Conservation (phyloP, 1,284 basidiomycete genomes). For the Tilletia setariae region DNA sequence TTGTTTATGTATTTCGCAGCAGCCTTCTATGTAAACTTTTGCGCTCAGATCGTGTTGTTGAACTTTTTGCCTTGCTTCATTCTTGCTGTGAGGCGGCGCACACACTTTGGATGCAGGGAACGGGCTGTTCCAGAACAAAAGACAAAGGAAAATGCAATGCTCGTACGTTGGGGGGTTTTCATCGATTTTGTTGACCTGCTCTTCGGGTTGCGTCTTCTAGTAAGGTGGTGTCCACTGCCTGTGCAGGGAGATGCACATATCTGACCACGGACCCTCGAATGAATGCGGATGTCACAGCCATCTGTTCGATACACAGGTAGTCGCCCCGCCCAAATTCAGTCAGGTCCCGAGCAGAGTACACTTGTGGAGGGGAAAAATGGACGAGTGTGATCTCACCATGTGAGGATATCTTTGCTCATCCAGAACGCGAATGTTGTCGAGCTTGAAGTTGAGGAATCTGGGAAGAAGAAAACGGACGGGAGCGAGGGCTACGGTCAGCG, state of each 20-base stretch:
- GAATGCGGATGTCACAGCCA: slow-evolving; percentile 98
- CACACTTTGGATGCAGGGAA: slow-evolving; percentile 12
- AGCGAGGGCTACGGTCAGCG: background rate
- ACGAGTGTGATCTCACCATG: slow-evolving; percentile 66
- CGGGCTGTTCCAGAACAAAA: no score
- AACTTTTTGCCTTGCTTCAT: no score
- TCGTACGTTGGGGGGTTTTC: background rate
- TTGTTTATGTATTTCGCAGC: no score
- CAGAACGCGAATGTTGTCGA: slow-evolving; percentile 88
- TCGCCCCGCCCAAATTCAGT: background rate
- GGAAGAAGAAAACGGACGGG: background rate
- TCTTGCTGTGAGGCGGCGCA: slow-evolving; percentile 63
- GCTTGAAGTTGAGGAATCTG: slow-evolving; percentile 85
- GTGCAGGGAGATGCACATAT: slow-evolving; percentile 88
- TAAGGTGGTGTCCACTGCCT: slow-evolving; percentile 90
- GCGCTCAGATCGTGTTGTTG: no score
- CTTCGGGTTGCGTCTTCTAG: slow-evolving; percentile 94
- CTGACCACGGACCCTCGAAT: slow-evolving; percentile 97
- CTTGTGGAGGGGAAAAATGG: background rate
- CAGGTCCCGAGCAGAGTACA: background rate
- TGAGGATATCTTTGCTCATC: slow-evolving; percentile 93
- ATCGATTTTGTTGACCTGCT: slow-evolving; percentile 55
- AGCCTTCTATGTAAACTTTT: no score
- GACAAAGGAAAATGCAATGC: background rate
- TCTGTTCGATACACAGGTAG: slow-evolving; percentile 60